Percentiles rank a stretch among this genome's conserved stretches.
phyloP scores from a whole-genome alignment of 139 green algal genomes.

The Mesostigma viride region DNA sequence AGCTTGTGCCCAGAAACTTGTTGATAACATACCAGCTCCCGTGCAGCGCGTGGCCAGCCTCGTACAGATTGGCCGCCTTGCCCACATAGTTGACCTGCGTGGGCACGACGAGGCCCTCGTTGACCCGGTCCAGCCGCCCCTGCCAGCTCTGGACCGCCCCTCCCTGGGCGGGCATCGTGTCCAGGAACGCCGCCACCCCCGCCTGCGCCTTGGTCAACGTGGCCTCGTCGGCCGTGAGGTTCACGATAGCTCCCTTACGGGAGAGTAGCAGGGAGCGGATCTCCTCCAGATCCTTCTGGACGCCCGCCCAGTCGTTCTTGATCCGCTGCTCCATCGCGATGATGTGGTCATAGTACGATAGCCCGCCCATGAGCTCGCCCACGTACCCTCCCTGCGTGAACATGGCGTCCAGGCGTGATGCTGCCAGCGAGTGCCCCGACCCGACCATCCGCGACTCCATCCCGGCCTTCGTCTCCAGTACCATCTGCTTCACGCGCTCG shows the following conservation, averaged over 20 bases:
- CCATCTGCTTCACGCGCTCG: slow-evolving; percentile 92
- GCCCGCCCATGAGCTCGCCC: slow-evolving; percentile 75
- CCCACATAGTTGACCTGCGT: slow-evolving; percentile 99
- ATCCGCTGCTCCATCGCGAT: slow-evolving; percentile 64
- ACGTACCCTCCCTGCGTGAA: slow-evolving; percentile 67
- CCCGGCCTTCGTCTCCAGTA: slow-evolving; percentile 76
- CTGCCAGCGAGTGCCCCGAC: slow-evolving; percentile 71
- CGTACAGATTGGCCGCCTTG: slow-evolving; percentile 93
- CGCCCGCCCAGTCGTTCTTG: slow-evolving; percentile 77
- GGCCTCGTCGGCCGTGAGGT: slow-evolving; percentile 80
- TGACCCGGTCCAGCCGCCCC: slow-evolving; percentile 39
- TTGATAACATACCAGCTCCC: slow-evolving; percentile 85
- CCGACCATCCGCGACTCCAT: slow-evolving; percentile 67
- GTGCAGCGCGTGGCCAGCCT: slow-evolving; percentile 77
- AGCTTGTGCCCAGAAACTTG: slow-evolving; percentile 90
- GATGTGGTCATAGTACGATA: slow-evolving; percentile 83
- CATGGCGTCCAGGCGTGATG: slow-evolving; percentile 71
- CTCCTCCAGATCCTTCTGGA: slow-evolving; percentile 38
- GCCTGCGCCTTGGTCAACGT: slow-evolving; percentile 51
- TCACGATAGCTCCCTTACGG: slow-evolving; percentile 69
- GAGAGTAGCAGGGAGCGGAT: slow-evolving; percentile 67
- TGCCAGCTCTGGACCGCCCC: slow-evolving; percentile 28
- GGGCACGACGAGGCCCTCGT: slow-evolving; percentile 84
- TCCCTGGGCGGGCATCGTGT: slow-evolving; percentile 49
- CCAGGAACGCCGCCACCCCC: slow-evolving; percentile 62